These are phyloP conservation scores for Blastomyces silverae DNA, from an alignment of 2,329 filamentous ascomycete genomes.

Conservation along the genomic window DNA sequence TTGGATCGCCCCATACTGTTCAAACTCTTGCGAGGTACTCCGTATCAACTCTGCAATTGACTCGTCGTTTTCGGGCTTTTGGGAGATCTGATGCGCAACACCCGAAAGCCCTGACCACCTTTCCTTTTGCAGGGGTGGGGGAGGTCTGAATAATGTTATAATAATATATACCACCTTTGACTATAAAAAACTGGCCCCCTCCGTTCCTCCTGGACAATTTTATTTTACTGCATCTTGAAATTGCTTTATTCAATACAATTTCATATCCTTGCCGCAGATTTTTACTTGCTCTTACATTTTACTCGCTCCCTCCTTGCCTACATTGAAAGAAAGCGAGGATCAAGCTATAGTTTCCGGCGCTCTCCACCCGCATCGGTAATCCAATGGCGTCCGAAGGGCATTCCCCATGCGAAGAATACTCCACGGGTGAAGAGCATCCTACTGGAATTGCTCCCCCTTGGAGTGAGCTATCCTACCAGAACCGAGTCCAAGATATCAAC, in stretches of 20 bases:
- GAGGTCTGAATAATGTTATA: neutral
- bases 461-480: conserved; percentile 18
- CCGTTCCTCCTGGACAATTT: neutral
- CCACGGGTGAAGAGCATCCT: conserved; percentile 7
- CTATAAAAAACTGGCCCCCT: conserved; percentile 11
- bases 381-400: conserved; percentile 11
- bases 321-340: neutral
- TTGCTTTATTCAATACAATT: conserved; percentile 8
- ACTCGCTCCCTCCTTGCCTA: neutral
- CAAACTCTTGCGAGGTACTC: conserved; percentile 7
- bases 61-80: conserved; percentile 7
- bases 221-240: conserved; percentile 1
- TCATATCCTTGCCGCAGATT: conserved; percentile 2
- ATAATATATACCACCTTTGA: conserved; percentile 6
- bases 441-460: conserved; percentile 16
- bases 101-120: neutral
- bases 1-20: conserved; percentile 8
- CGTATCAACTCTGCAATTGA: conserved; percentile 3
- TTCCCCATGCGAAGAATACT: conserved; percentile 6
- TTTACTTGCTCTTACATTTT: neutral
- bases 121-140: neutral
- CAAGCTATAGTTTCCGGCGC: neutral
- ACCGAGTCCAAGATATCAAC: conserved; percentile 14
- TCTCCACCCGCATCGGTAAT: neutral
- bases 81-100: conserved; percentile 4